These are phyloP conservation scores for Colletotrichum magnum DNA, from an alignment of 2,329 filamentous ascomycete genomes.

Conservation along the genomic window DNA sequence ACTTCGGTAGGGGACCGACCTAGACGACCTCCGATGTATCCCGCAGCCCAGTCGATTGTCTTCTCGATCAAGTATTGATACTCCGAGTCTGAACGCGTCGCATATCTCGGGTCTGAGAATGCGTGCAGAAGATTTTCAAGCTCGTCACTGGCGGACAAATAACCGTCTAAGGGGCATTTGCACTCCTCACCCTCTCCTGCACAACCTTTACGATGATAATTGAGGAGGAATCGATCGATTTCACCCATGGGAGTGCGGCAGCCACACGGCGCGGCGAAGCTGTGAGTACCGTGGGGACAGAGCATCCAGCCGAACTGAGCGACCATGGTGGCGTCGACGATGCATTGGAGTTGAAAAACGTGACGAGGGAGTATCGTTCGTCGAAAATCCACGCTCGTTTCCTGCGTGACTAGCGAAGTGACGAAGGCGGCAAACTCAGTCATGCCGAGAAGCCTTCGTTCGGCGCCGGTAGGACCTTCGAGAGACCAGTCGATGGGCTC, in stretches of 20 bases:
- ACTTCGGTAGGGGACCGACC: neutral
- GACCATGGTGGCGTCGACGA: conserved; percentile 60
- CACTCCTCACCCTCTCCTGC: too few species aligned
- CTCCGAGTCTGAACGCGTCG: too few species aligned
- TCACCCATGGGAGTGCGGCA: neutral
- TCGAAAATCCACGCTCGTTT: conserved; percentile 53
- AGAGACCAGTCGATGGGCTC: conserved; percentile 15
- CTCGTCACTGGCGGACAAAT: too few species aligned
- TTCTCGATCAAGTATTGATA: neutral
- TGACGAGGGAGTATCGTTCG: conserved; percentile 60
- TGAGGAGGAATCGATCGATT: too few species aligned
- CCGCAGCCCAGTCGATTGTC: neutral
- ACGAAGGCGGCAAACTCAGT: conserved; percentile 61
- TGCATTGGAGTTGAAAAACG: conserved; percentile 65
- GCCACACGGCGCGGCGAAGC: conserved; percentile 48
- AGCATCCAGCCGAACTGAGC: conserved; percentile 60
- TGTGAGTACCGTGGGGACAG: conserved; percentile 50
- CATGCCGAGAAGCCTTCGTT: conserved; percentile 58
- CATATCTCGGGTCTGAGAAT: too few species aligned
- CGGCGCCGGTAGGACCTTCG: neutral
- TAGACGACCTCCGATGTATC: neutral
- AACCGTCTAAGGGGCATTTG: too few species aligned
- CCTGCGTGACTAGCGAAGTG: conserved; percentile 60
- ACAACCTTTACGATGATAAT: too few species aligned
- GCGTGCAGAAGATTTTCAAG: too few species aligned